phyloP scores from a whole-genome alignment of 2,329 filamentous ascomycete genomes.

The Penicillium concentricum region DNA sequence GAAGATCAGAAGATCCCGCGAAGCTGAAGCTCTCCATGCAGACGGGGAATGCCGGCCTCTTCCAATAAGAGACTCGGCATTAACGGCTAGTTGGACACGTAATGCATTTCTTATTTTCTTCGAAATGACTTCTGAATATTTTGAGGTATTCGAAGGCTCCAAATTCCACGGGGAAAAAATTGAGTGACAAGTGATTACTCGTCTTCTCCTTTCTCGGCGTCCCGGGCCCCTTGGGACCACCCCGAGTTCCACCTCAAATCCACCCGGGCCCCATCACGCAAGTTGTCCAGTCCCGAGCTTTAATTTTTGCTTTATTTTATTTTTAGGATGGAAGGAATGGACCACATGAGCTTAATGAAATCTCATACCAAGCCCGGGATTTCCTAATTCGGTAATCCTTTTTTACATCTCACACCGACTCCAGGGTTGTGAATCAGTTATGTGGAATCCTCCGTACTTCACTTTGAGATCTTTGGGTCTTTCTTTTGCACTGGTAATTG shows the following conservation, averaged over 20 bases:
- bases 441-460: background rate
- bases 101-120: background rate
- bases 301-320: background rate
- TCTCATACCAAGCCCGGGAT: constrained; percentile 13
- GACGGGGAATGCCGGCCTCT: background rate
- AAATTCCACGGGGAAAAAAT: background rate
- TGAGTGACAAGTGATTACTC: background rate
- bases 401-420: constrained; percentile 1
- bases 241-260: constrained; percentile 4
- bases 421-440: background rate
- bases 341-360: constrained; percentile 3
- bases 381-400: constrained; percentile 18
- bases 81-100: background rate
- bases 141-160: background rate
- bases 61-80: background rate
- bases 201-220: constrained; percentile 7
- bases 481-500: background rate
- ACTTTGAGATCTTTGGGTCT: background rate
- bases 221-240: background rate
- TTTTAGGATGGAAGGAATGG: constrained; percentile 8
- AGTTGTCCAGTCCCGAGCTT: background rate
- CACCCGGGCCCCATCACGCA: background rate
- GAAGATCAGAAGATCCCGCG: constrained; percentile 6
- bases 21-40: background rate
- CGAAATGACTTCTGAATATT: background rate